Conservation (phyloP, 2,329 filamentous ascomycete species). For the Ophiocordyceps australis region DNA sequence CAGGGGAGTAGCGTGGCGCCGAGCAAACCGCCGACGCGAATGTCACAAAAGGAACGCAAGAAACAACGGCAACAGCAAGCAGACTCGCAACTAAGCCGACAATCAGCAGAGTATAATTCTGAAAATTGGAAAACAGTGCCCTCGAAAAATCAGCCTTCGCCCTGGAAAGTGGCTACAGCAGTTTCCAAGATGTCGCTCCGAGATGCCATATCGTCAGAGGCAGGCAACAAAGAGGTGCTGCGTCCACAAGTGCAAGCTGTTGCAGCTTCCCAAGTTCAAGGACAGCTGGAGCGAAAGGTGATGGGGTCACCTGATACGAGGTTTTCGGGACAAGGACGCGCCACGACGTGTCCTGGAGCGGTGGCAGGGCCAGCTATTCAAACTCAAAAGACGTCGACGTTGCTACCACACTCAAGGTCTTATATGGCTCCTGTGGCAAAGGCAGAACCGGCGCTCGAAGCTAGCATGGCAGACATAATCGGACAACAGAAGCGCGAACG, state of each 20-base stretch:
- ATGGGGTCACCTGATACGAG: slow-evolving; percentile 44
- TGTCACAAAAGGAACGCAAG: slow-evolving; percentile 89
- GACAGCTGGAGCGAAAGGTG: slow-evolving; percentile 21
- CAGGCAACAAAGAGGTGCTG: slow-evolving; percentile 8
- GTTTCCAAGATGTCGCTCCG: slow-evolving; percentile 30
- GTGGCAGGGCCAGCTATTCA: slow-evolving; percentile 10
- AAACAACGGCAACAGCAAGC: slow-evolving; percentile 55
- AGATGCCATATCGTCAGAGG: slow-evolving; percentile 21
- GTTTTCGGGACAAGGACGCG: slow-evolving; percentile 37
- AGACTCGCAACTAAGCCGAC: slow-evolving; percentile 20
- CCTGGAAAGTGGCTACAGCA: slow-evolving; percentile 46
- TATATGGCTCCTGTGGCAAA: slow-evolving; percentile 40
- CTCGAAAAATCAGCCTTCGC: slow-evolving; percentile 23
- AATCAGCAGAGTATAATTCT: slow-evolving; percentile 14
- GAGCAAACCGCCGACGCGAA: slow-evolving; percentile 31
- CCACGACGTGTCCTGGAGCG: slow-evolving; percentile 13
- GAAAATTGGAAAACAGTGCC: slow-evolving; percentile 22
- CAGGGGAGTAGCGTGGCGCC: slow-evolving; percentile 22
- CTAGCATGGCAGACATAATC: slow-evolving; percentile 78
- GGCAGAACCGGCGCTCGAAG: slow-evolving; percentile 43
- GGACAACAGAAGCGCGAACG: slow-evolving; percentile 75
- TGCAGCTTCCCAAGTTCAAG: slow-evolving; percentile 20
- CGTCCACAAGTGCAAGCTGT: slow-evolving; percentile 19
- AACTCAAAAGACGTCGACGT: slow-evolving; percentile 17
- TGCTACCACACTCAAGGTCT: slow-evolving; percentile 41